phyloP scores from a whole-genome alignment of 805 yeast species.

The Lachancea nothofagi region DNA sequence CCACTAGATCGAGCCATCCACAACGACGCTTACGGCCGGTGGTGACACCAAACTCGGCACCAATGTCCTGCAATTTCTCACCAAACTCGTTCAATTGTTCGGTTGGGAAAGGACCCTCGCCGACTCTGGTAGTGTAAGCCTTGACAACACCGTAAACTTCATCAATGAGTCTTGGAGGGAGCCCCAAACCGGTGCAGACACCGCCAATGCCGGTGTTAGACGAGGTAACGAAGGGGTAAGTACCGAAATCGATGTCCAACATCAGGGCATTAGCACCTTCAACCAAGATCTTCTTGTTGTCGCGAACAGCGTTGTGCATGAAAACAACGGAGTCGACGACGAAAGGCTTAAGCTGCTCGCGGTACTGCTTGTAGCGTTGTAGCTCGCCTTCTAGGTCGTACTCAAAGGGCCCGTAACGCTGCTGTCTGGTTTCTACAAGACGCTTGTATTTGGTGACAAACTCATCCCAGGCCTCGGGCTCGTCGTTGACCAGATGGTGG shows the following conservation, averaged over 20 bases:
- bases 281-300: constrained; percentile 79
- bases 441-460: constrained; percentile 74
- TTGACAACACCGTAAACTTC: constrained; percentile 93
- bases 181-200: constrained; percentile 91
- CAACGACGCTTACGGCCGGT: constrained; percentile 99
- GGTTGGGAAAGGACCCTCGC: constrained; percentile 99
- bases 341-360: constrained; percentile 74
- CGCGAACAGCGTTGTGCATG: constrained; percentile 69
- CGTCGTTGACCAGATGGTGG: constrained; percentile 87
- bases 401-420: constrained; percentile 90
- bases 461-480: constrained; percentile 89
- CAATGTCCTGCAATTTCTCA: constrained; percentile 80
- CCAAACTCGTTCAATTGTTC: constrained; percentile 89
- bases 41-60: constrained; percentile 96
- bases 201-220: constrained; percentile 97
- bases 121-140: constrained; percentile 98
- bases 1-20: constrained; percentile 98
- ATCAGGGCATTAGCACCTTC: constrained; percentile 98
- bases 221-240: constrained; percentile 95
- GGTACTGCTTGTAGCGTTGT: constrained; percentile 65
- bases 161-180: constrained; percentile 81
- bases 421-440: constrained; percentile 71
- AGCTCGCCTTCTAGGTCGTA: constrained; percentile 80
- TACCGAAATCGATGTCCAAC: constrained; percentile 97
- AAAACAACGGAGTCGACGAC: constrained; percentile 89